Base-by-base conservation (phyloP, 768 basidiomycete genomes). In the Cubamyces sp. region DNA sequence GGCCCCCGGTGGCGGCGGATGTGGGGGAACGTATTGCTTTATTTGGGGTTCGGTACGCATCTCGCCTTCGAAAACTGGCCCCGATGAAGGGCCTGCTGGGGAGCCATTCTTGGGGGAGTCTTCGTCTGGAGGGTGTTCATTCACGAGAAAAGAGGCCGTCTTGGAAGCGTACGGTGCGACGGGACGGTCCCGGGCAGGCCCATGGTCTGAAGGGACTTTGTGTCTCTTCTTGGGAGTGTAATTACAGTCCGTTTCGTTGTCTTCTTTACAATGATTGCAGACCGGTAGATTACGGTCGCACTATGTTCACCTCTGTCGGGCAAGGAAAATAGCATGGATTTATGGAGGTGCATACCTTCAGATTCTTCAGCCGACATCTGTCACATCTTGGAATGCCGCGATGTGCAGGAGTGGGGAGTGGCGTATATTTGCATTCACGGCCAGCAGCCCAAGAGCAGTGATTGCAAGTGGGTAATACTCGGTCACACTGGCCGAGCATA, bases 311-410 rank as follows among this genome's bases (percentile, higher is more conserved):
- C 37, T 26, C 53, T 63, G 48, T 62, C 39, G 49, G 43, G 41
- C 58, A 60, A 55, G 52, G 62, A 57, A 9, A 42, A 28, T 28
- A 47, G 34, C 6, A 30, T 21, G n/a, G 19, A 11, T 14, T 60
- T n/a, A 42, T 9, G 25, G 40, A 9, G 19, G 23, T 63, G 69
- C 80, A 63, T 55, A 87, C 88, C 75, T 89, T 90, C 28, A 89
- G 76, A 71, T 89, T 90, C 69, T 78, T 79, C 42, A 79, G 74
- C 21, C 88, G 86, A 74, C 88, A 90, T 43, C 84, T 81, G 78
- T 90, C 88, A 61, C 88, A 90, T 58, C 88, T 79, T 30, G 88
- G 88, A 62, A 90, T 88, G 23, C 88, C 88, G 61, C 88, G 81
- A 71, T 90, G 88, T 41, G 88, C 88, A 43, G 88, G 88, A 3